Percentiles rank a stretch among this genome's conserved stretches.
Evolutionary conservation across 176 grass and related monocot species (phyloP).

Genomic region (Eleusine indica): DNA sequence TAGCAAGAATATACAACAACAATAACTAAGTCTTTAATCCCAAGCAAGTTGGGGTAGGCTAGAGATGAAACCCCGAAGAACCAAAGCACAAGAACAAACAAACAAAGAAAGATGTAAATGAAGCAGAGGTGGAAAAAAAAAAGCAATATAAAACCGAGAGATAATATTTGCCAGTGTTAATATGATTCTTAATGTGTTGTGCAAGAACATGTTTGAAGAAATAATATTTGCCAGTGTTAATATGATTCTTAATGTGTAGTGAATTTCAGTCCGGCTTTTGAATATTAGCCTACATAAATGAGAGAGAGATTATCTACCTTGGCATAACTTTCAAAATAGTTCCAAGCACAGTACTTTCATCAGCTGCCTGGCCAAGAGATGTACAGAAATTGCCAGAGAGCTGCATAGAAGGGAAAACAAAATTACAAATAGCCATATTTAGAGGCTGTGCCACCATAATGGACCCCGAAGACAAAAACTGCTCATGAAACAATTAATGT

Average conservation of each 20-base stretch:
- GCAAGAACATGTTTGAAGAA: constrained; percentile 9
- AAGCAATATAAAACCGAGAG: not conserved
- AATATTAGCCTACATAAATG: not conserved
- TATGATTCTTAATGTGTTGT: not conserved
- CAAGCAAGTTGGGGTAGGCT: no score
- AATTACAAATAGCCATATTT: constrained; percentile 41
- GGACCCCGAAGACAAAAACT: not conserved
- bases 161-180: not conserved
- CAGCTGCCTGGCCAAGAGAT: constrained; percentile 27
- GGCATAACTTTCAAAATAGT: constrained; percentile 65
- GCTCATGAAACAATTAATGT: constrained; percentile 18
- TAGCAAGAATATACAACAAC: not conserved
- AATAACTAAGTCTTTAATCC: no score
- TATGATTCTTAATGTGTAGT: not conserved
- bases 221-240: constrained; percentile 1
- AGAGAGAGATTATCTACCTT: constrained; percentile 38
- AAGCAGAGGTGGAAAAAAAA: no score
- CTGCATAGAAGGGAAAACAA: constrained; percentile 43
- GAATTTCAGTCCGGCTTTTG: constrained; percentile 4
- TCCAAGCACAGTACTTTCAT: constrained; percentile 43
- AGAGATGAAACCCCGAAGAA: no score
- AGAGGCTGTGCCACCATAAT: constrained; percentile 20
- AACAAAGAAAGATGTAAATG: no score
- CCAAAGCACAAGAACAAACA: no score
- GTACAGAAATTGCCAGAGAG: constrained; percentile 75